These are phyloP conservation scores for Umbelopsis vinacea DNA, from an alignment of 192 early-diverging fungal genomes.

Conservation along the genomic window DNA sequence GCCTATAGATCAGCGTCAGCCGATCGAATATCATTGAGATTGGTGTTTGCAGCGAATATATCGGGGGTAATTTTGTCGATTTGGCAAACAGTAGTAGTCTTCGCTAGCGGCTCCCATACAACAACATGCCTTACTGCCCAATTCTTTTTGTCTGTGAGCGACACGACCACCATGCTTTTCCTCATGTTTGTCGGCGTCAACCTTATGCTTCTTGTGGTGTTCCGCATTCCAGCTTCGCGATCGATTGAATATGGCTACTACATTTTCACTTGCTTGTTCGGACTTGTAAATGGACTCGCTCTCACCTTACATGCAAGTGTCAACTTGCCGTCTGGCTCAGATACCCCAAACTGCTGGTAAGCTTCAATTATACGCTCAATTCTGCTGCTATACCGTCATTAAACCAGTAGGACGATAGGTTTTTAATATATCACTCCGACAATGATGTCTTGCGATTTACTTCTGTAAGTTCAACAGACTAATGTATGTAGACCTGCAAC, in stretches of 20 bases:
- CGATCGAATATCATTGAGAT: conserved; percentile 6
- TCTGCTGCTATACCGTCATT: not conserved
- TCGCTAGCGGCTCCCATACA: too few species aligned
- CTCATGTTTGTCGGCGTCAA: conserved; percentile 8
- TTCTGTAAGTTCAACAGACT: not conserved
- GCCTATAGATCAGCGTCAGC: not conserved
- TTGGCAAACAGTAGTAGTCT: not conserved
- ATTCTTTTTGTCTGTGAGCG: not conserved
- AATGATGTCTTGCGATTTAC: not conserved
- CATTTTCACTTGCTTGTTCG: not conserved
- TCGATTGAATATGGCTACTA: not conserved
- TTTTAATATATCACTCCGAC: not conserved
- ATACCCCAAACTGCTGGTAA: not conserved
- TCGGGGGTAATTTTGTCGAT: not conserved
- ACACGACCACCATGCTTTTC: not conserved
- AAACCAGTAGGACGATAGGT: not conserved
- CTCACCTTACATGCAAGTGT: not conserved
- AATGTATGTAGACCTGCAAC: not conserved
- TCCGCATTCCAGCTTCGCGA: not conserved
- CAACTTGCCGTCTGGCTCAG: not conserved
- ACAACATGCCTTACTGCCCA: not conserved
- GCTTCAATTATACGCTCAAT: not conserved
- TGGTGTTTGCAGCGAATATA: conserved; percentile 6
- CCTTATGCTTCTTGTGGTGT: not conserved
- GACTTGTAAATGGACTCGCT: not conserved